Evolutionary conservation across 2,329 filamentous ascomycete species (phyloP).

Genomic region (Ilyonectria mors-panacis): DNA sequence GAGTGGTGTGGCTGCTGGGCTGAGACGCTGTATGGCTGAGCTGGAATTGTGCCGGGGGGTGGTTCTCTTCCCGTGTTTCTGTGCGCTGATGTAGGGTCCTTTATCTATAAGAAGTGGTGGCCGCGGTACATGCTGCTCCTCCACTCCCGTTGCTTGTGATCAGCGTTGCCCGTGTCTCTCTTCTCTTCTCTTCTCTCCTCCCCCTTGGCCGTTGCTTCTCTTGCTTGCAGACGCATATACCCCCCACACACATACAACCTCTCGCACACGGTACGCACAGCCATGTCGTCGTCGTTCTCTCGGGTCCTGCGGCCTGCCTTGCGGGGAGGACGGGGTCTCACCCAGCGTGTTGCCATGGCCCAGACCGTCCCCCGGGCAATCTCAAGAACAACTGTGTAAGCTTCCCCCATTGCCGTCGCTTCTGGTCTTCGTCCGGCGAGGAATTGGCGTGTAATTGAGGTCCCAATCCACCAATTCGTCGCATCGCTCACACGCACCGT

Average conservation of each 20-base stretch:
- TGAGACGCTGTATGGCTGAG: neutral
- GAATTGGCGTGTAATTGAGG: constrained; percentile 11
- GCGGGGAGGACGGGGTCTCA: constrained; percentile 59
- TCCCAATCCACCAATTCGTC: constrained; percentile 1
- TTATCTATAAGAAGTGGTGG: neutral
- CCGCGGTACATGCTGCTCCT: constrained; percentile 6
- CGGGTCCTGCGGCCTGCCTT: constrained; percentile 67
- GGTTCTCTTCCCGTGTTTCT: neutral
- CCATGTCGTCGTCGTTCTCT: constrained; percentile 63
- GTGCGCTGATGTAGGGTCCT: neutral
- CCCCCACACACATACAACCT: neutral
- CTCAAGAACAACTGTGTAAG: constrained; percentile 48
- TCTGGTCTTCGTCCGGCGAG: too few relatives aligned
- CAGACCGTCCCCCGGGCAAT: constrained; percentile 42
- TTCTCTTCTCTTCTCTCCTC: neutral
- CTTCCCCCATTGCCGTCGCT: neutral
- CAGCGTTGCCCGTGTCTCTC: neutral
- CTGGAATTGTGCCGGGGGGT: neutral
- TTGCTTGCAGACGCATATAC: neutral
- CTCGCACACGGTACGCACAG: constrained; percentile 2
- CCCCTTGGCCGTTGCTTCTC: neutral
- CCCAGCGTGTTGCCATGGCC: constrained; percentile 45
- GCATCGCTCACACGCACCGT: constrained; percentile 17
- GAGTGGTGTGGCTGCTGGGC: neutral
- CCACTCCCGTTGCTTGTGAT: neutral